These are phyloP conservation scores for Neurospora sp. DNA, from an alignment of 495 filamentous ascomycete genomes.

Conservation along the genomic window DNA sequence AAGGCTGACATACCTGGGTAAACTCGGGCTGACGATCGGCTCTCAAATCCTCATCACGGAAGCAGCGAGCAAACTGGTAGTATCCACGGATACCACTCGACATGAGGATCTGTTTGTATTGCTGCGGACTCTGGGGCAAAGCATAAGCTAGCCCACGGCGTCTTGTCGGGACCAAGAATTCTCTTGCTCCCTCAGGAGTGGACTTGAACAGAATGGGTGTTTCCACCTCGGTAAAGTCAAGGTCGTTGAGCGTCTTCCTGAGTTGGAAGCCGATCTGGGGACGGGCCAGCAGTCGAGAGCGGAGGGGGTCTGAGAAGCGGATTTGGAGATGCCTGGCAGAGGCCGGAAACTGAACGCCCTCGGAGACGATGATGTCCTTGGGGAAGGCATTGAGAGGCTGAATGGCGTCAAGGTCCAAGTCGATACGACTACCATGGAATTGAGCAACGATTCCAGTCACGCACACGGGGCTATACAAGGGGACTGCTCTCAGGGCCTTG, in stretches of 20 bases:
- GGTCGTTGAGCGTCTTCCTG: constrained; percentile 39
- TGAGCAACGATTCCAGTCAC: constrained; percentile 23
- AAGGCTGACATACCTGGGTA: constrained; percentile 56
- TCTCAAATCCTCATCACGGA: constrained; percentile 87
- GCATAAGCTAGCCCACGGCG: constrained; percentile 68
- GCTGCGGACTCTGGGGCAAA: constrained; percentile 90
- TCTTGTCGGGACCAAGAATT: constrained; percentile 90
- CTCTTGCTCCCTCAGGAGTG: constrained; percentile 88
- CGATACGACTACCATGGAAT: constrained; percentile 10
- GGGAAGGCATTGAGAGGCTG: constrained; percentile 65
- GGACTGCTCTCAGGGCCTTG: constrained; percentile 22
- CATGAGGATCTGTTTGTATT: constrained; percentile 98
- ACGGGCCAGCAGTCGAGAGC: constrained; percentile 47
- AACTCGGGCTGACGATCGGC: constrained; percentile 96
- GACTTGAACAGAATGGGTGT: constrained; percentile 95
- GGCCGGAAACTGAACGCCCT: constrained; percentile 58
- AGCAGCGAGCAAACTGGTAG: constrained; percentile 89
- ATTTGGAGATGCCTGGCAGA: constrained; percentile 78
- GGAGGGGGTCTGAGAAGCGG: constrained; percentile 54
- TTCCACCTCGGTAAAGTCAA: constrained; percentile 69
- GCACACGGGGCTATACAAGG: constrained; percentile 29
- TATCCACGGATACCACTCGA: constrained; percentile 73
- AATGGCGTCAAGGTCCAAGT: constrained; percentile 45
- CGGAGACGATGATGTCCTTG: constrained; percentile 61
- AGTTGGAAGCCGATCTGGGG: constrained; percentile 44